Evolutionary conservation across 83 land plant genomes (phyloP), one percentile per base, ranked within the genome.

Genomic region (Picea mariana): DNA sequence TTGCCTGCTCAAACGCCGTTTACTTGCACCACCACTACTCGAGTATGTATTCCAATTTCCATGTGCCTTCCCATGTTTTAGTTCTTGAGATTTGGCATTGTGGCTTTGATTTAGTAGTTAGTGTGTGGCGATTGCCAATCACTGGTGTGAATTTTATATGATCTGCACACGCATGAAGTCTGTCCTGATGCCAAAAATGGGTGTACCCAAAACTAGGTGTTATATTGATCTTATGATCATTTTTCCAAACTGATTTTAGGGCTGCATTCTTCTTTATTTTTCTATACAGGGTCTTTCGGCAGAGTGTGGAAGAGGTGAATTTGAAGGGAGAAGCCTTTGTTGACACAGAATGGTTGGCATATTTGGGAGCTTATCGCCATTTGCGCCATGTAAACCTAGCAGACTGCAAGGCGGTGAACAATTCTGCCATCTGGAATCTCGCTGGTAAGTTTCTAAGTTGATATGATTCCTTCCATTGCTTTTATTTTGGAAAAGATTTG

Each of bases 281-380:
- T 52, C 23, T 81, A 23, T 83, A 67, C 87, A 97, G 99, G 81
- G 87, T 94, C 13, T 97, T 97, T 80, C 96, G 93, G 81, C 77
- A 83, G 26, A 83, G 84, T 64, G 81, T 93, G 0, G 98, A 93
- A 82, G 92, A 88, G 69, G 80, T 96, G 75, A 90, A 94, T 83
- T 75, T 97, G 71, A 92, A 82, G 62, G 96, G 97, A 24, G 86
- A 93, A 77, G 78, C 6, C 68, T 59, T 44, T 81, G 95, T 97
- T 27, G 98, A 91, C 87, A 92, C 94, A n/a, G 99, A 97, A 83
- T 97, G 99, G 99, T 86, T 95, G 89, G 97, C 93, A 18, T 97
- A 97, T 72, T 58, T 97, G 73, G 97, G 98, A 44, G 94, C 89
- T 63, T 97, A 92, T 73, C 90, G 85, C 13, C 84, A 87, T 87